Percentiles rank a stretch among this genome's conserved stretches.
Conservation (phyloP, 1,284 basidiomycete genomes). For the Irpex sp. region DNA sequence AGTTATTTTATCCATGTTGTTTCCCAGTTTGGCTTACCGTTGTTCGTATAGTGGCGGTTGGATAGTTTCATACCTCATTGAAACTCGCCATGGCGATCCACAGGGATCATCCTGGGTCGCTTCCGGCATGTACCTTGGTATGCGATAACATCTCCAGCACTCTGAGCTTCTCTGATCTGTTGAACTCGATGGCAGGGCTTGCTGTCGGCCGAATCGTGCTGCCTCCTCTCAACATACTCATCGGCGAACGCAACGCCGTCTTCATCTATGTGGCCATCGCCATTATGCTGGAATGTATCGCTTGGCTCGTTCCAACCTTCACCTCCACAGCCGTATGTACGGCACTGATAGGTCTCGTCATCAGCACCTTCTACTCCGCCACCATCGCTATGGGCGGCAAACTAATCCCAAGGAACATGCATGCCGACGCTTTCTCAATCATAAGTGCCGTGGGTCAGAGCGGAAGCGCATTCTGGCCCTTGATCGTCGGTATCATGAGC, state of each 20-base stretch:
- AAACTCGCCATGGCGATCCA: conserved; percentile 25
- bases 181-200: conserved; percentile 16
- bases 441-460: conserved; percentile 29
- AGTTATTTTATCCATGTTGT: not conserved
- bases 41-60: conserved; percentile 23
- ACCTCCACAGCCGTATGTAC: conserved; percentile 28
- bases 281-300: conserved; percentile 25
- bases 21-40: not conserved
- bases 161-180: not conserved
- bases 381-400: conserved; percentile 25
- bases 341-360: conserved; percentile 28
- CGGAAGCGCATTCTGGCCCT: conserved; percentile 30
- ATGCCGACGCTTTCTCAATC: conserved; percentile 28
- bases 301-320: conserved; percentile 26
- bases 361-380: conserved; percentile 30
- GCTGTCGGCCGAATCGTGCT: conserved; percentile 28
- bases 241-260: conserved; percentile 28
- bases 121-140: conserved; percentile 28
- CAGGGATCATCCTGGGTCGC: conserved; percentile 29
- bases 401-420: conserved; percentile 27
- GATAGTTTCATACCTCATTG: conserved; percentile 27
- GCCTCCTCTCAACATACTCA: conserved; percentile 24
- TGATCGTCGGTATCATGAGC: conserved; percentile 29
- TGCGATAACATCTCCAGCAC: not conserved
- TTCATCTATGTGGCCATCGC: conserved; percentile 27